These are phyloP conservation scores for Pythium aquatile DNA, from an alignment of 352 stramenopile genomes.

Conservation along the genomic window DNA sequence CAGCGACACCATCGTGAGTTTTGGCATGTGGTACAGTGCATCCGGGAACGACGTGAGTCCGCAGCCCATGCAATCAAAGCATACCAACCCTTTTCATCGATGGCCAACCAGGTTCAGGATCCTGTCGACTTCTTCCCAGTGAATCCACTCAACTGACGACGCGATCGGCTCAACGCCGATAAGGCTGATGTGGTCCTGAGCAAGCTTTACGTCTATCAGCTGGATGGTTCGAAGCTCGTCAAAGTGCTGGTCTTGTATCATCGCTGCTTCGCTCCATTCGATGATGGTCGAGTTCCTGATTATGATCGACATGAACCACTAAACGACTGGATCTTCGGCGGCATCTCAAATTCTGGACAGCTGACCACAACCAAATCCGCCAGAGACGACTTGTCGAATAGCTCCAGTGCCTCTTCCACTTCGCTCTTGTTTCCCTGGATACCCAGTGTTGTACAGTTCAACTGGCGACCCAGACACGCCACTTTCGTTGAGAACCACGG, in stretches of 20 bases:
- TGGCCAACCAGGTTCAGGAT: constrained; percentile 1
- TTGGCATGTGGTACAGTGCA: not conserved
- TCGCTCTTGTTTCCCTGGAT: not conserved
- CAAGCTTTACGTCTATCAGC: not conserved
- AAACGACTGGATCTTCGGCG: constrained; percentile 10
- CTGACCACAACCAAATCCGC: constrained; percentile 2
- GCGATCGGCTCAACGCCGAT: constrained; percentile 3
- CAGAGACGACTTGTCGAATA: constrained; percentile 7
- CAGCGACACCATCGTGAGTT: not conserved
- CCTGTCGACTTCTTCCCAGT: not conserved
- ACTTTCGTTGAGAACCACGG: constrained; percentile 21
- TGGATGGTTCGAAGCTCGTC: constrained; percentile 4
- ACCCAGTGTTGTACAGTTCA: constrained; percentile 11
- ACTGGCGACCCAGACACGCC: constrained; percentile 4
- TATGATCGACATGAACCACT: constrained; percentile 1
- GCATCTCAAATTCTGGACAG: constrained; percentile 9
- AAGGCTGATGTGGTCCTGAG: not conserved
- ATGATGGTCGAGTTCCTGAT: constrained; percentile 12
- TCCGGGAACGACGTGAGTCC: constrained; percentile 1
- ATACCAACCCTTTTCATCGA: not conserved
- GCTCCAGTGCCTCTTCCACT: not conserved
- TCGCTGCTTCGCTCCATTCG: constrained; percentile 4
- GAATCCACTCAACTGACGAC: constrained; percentile 2
- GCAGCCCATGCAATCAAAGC: constrained; percentile 10
- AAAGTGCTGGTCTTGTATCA: not conserved